Percentiles rank a stretch among this genome's conserved stretches.
These are phyloP conservation scores for Fusarium palustre DNA, from an alignment of 2,329 filamentous ascomycete genomes.

Conservation along the genomic window DNA sequence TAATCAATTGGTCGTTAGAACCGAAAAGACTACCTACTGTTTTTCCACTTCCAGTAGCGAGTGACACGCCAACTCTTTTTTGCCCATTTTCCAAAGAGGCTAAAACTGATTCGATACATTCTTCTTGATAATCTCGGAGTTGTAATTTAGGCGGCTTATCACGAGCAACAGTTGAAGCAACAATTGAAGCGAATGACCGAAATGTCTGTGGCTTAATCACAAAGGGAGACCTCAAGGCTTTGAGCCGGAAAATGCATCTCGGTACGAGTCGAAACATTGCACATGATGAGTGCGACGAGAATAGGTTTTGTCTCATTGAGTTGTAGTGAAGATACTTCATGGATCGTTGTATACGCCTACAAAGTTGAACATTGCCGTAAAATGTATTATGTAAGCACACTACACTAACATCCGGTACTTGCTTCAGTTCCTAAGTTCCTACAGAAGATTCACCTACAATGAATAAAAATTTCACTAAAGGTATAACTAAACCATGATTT, in stretches of 20 bases:
- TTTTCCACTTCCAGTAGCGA: conserved; percentile 91
- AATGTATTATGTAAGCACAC: conserved; percentile 40
- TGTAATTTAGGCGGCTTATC: conserved; percentile 57
- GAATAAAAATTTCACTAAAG: conserved; percentile 1
- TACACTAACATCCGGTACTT: conserved; percentile 11
- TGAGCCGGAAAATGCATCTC: conserved; percentile 46
- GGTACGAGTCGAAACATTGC: conserved; percentile 52
- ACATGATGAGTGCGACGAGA: conserved; percentile 49
- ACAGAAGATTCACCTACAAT: background rate
- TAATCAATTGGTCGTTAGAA: conserved; percentile 11
- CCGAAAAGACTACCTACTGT: conserved; percentile 66
- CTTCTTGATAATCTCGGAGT: conserved; percentile 88
- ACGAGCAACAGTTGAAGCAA: conserved; percentile 36
- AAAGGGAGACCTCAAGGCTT: conserved; percentile 16
- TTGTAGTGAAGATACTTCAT: conserved; percentile 13
- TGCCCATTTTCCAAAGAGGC: conserved; percentile 75
- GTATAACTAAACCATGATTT: conserved; percentile 12
- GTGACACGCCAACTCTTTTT: conserved; percentile 83
- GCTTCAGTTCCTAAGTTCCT: background rate
- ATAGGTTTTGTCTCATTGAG: conserved; percentile 15
- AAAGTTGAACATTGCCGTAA: background rate
- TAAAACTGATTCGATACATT: conserved; percentile 87
- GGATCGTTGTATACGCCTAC: background rate
- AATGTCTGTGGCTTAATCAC: conserved; percentile 20
- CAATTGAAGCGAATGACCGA: conserved; percentile 42